Percentiles rank a stretch among this genome's conserved stretches.
Evolutionary conservation across 805 yeast genomes (phyloP).

Genomic region (Alloascoidea africana): DNA sequence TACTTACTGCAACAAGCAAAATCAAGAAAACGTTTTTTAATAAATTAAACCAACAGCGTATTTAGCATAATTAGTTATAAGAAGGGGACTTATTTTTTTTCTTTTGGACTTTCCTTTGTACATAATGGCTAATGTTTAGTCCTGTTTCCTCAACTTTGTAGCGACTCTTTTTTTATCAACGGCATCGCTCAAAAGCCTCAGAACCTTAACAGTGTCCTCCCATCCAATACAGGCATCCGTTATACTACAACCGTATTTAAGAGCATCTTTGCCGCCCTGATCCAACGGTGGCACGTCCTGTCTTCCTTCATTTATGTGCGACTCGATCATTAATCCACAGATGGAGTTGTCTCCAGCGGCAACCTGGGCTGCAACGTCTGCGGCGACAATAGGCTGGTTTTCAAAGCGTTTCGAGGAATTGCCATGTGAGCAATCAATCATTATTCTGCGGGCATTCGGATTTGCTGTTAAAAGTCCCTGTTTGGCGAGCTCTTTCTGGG

Average conservation of each 20-base stretch:
- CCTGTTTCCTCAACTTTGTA: too few relatives aligned
- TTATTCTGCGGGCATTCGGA: conserved; percentile 42
- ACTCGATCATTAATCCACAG: conserved; percentile 78
- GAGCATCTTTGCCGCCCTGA: conserved; percentile 45
- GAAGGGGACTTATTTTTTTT: too few relatives aligned
- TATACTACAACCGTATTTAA: conserved; percentile 70
- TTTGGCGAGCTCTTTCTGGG: conserved; percentile 46
- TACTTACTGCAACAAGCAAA: too few relatives aligned
- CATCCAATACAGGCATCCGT: conserved; percentile 79
- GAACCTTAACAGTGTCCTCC: conserved; percentile 53
- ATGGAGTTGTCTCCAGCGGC: conserved; percentile 44
- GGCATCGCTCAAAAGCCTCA: conserved; percentile 47
- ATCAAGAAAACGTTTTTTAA: too few relatives aligned
- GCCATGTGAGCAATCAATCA: conserved; percentile 83
- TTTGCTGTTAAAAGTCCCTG: conserved; percentile 19
- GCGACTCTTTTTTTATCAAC: too few relatives aligned
- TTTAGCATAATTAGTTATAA: too few relatives aligned
- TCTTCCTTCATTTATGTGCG: conserved; percentile 66
- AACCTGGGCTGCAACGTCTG: conserved; percentile 51
- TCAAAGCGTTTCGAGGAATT: conserved; percentile 65
- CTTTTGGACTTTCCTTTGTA: too few relatives aligned
- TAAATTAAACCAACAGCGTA: too few relatives aligned
- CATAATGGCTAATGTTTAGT: too few relatives aligned
- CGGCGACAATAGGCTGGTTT: conserved; percentile 68
- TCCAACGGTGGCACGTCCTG: conserved; percentile 53